Evolutionary conservation across 83 land plant species (phyloP).

Genomic region (Thuja plicata): DNA sequence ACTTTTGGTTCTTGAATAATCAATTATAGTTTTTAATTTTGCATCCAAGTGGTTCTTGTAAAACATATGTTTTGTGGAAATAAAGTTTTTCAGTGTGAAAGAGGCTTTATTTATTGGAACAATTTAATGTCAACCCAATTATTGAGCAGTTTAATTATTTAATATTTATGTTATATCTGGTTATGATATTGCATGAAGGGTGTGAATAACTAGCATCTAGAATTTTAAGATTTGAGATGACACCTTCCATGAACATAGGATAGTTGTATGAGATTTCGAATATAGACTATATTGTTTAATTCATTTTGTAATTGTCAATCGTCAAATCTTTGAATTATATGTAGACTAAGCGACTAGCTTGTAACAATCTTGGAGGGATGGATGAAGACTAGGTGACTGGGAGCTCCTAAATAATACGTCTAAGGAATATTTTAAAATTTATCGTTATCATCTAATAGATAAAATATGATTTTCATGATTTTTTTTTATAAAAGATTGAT

Average conservation of each 20-base stretch:
- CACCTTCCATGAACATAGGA: not conserved
- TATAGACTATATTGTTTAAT: not conserved
- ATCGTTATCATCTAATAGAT: not conserved
- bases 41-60: not conserved
- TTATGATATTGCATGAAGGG: not conserved
- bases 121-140: not conserved
- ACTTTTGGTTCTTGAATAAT: not conserved
- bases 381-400: not conserved
- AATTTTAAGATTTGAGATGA: not conserved
- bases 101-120: not conserved
- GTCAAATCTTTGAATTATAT: too few relatives aligned
- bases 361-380: not conserved
- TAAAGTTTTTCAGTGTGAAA: too few relatives aligned
- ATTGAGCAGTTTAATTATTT: not conserved
- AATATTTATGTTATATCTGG: not conserved
- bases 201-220: not conserved
- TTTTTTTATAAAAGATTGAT: too few relatives aligned
- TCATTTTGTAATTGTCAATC: not conserved
- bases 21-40: too few relatives aligned
- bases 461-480: not conserved
- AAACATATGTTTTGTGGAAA: too few relatives aligned
- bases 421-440: not conserved
- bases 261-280: not conserved
- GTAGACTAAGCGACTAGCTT: not conserved
- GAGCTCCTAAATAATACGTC: not conserved